Evolutionary conservation across 352 stramenopile species (phyloP).

Genomic region (Peronospora belbahrii): DNA sequence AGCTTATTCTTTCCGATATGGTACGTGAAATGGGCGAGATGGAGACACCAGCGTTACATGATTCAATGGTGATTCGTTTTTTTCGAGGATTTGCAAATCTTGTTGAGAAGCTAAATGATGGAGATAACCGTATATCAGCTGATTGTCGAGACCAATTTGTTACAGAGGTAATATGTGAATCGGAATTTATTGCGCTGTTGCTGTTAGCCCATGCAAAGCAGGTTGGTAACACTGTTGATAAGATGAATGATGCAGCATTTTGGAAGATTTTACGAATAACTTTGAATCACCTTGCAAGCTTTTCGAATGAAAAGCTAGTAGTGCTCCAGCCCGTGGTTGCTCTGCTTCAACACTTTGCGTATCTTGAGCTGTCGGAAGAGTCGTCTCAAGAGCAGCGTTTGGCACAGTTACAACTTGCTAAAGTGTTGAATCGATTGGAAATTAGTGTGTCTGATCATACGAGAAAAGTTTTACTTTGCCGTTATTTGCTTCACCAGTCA

Average conservation of each 20-base stretch:
- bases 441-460: constrained; percentile 5
- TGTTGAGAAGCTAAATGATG: constrained; percentile 7
- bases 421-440: constrained; percentile 41
- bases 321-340: constrained; percentile 25
- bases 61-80: constrained; percentile 11
- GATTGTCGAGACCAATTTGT: constrained; percentile 14
- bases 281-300: constrained; percentile 15
- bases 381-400: constrained; percentile 14
- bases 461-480: constrained; percentile 29
- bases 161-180: constrained; percentile 20
- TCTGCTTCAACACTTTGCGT: constrained; percentile 55
- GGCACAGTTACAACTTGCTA: constrained; percentile 29
- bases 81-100: constrained; percentile 17
- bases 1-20: constrained; percentile 17
- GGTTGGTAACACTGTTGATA: not conserved
- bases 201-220: constrained; percentile 14
- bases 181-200: constrained; percentile 19
- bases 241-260: constrained; percentile 7
- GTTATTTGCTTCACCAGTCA: constrained; percentile 45
- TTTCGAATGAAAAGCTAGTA: constrained; percentile 13
- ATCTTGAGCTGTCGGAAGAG: constrained; percentile 28
- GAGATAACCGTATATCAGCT: not conserved
- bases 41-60: not conserved
- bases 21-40: constrained; percentile 6
- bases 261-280: constrained; percentile 26